Conservation (phyloP, 441 rosid genomes). For the Erodium trifolium region DNA sequence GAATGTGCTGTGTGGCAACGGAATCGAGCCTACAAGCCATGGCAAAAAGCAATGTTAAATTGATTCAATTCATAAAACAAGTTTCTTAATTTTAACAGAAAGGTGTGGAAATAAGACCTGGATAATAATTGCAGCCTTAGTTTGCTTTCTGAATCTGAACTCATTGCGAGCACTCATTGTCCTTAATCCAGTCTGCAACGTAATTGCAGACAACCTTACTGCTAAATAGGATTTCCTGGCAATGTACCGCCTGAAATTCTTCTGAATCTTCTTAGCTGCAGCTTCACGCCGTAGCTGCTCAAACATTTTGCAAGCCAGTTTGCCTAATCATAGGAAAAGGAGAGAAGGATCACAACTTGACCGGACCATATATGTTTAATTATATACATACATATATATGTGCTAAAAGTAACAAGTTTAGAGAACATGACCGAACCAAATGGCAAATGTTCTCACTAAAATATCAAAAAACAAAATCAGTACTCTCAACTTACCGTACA, state of each 20-base stretch:
- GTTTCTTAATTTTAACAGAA: slow-evolving; percentile 14
- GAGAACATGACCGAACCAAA: slow-evolving; percentile 1
- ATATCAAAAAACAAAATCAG: background rate
- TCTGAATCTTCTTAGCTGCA: slow-evolving; percentile 85
- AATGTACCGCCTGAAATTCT: slow-evolving; percentile 60
- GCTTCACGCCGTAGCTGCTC: slow-evolving; percentile 80
- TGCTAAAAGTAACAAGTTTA: slow-evolving; percentile 7
- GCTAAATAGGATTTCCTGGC: slow-evolving; percentile 61
- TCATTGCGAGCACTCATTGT: slow-evolving; percentile 96
- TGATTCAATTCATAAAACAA: background rate
- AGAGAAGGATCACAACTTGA: slow-evolving; percentile 19
- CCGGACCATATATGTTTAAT: slow-evolving; percentile 12
- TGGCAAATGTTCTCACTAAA: background rate
- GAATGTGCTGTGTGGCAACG: slow-evolving; percentile 58
- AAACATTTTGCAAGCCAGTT: slow-evolving; percentile 71
- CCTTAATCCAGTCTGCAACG: slow-evolving; percentile 85
- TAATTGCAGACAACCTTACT: slow-evolving; percentile 50
- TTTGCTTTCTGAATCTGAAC: slow-evolving; percentile 88
- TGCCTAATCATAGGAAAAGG: slow-evolving; percentile 42
- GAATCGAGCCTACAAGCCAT: slow-evolving; percentile 58
- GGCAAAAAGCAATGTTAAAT: slow-evolving; percentile 14
- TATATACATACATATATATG: background rate
- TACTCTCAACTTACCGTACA: background rate
- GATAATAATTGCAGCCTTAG: slow-evolving; percentile 80
- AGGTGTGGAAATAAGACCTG: slow-evolving; percentile 50